Percentiles rank a stretch among this genome's conserved stretches.
phyloP scores from a whole-genome alignment of 2,329 filamentous ascomycete species.

The Verticillium longisporum region DNA sequence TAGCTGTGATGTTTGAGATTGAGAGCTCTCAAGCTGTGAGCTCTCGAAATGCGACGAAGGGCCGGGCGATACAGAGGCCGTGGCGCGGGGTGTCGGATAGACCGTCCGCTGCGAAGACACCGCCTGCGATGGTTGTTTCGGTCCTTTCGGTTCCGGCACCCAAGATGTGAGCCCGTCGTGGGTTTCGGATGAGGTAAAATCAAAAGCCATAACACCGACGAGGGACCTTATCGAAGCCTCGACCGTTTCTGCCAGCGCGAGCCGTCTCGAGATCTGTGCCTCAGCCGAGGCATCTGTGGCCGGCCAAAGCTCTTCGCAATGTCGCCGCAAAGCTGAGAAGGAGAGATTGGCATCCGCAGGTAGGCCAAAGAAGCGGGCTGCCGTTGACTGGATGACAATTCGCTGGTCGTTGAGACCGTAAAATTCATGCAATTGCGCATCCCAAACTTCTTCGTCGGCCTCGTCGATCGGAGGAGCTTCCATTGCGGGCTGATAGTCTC shows the following conservation, averaged over 20 bases:
- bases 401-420: conserved; percentile 3
- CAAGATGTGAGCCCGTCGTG: background rate
- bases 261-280: conserved; percentile 6
- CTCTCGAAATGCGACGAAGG: conserved; percentile 1
- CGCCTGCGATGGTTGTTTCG: background rate
- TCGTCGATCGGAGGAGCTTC: conserved; percentile 8
- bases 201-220: conserved; percentile 8
- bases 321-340: background rate
- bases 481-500: conserved; percentile 9
- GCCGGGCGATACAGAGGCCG: background rate
- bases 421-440: conserved; percentile 7
- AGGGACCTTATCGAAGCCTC: conserved; percentile 9
- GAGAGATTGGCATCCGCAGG: background rate
- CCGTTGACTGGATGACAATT: conserved; percentile 5
- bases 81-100: conserved; percentile 7
- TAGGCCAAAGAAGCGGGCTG: background rate
- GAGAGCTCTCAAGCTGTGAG: background rate
- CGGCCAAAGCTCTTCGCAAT: conserved; percentile 6
- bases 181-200: background rate
- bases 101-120: background rate
- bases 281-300: background rate
- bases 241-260: conserved; percentile 9
- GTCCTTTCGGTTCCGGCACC: conserved; percentile 1
- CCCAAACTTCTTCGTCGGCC: conserved; percentile 6
- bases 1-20: background rate